Evolutionary conservation across 768 basidiomycete genomes (phyloP).

Genomic region (Leccinum sublutescens): DNA sequence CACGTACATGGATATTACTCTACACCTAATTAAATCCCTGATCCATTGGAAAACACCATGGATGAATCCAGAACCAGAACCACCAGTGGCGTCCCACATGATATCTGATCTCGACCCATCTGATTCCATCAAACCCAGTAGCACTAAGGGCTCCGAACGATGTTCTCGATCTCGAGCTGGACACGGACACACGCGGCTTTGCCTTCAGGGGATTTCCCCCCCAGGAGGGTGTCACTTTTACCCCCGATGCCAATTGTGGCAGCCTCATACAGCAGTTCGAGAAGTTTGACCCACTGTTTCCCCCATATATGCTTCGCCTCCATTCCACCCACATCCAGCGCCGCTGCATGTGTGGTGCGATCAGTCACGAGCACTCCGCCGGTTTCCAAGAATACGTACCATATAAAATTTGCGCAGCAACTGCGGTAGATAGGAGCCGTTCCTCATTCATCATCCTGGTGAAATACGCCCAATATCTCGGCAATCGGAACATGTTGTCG

Average conservation of each 20-base stretch:
- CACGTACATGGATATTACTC: constrained; percentile 15
- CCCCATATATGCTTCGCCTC: constrained; percentile 67
- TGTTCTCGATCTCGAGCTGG: constrained; percentile 63
- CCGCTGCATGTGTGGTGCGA: constrained; percentile 49
- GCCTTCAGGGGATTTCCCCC: constrained; percentile 60
- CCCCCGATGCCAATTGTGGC: constrained; percentile 52
- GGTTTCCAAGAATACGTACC: constrained; percentile 37
- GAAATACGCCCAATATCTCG: constrained; percentile 73
- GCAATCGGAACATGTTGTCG: constrained; percentile 51
- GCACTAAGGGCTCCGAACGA: constrained; percentile 38
- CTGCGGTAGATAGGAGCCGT: constrained; percentile 50
- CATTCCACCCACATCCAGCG: constrained; percentile 66
- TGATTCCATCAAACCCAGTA: constrained; percentile 7
- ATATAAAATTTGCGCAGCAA: constrained; percentile 67
- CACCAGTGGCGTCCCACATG: constrained; percentile 17
- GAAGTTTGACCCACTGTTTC: constrained; percentile 74
- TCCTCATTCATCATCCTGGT: constrained; percentile 56
- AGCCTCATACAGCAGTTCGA: constrained; percentile 63
- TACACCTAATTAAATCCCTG: constrained; percentile 9
- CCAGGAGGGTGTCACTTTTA: constrained; percentile 41
- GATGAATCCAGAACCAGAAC: constrained; percentile 4
- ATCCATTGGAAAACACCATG: constrained; percentile 2
- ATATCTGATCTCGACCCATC: constrained; percentile 2
- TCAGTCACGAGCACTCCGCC: constrained; percentile 6
- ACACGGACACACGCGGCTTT: constrained; percentile 62